phyloP scores from a whole-genome alignment of 2,329 filamentous ascomycete genomes.

The Incumbomyces lentus region DNA sequence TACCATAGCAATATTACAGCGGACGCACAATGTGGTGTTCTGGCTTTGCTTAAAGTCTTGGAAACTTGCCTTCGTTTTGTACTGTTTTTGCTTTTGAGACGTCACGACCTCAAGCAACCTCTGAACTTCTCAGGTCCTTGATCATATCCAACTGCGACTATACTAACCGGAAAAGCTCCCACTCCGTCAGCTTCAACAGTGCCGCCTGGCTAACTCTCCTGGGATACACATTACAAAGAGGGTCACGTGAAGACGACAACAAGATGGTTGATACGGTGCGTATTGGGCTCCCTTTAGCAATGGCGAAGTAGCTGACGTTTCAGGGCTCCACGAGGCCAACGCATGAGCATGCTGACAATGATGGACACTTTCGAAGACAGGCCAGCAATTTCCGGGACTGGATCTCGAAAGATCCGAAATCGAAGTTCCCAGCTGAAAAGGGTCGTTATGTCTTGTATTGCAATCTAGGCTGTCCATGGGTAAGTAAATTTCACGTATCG shows the following conservation, averaged over 20 bases:
- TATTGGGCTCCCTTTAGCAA: background rate
- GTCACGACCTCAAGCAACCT: background rate
- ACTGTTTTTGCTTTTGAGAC: too few relatives aligned
- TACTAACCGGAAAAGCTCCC: too few relatives aligned
- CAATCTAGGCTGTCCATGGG: slow-evolving; percentile 53
- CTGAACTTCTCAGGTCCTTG: background rate
- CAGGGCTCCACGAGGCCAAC: slow-evolving; percentile 11
- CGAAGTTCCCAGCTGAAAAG: slow-evolving; percentile 48
- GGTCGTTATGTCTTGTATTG: slow-evolving; percentile 54
- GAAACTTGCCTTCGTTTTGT: background rate
- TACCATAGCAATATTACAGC: too few relatives aligned
- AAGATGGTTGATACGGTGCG: slow-evolving; percentile 5
- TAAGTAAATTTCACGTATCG: slow-evolving; percentile 5
- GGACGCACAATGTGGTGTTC: too few relatives aligned
- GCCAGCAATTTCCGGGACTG: slow-evolving; percentile 46
- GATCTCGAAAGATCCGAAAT: slow-evolving; percentile 42
- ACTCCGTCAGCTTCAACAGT: background rate
- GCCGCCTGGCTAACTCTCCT: too few relatives aligned
- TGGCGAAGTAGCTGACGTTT: background rate
- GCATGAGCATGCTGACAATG: slow-evolving; percentile 30
- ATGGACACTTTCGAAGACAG: slow-evolving; percentile 45
- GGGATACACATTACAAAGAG: background rate
- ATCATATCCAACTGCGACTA: too few relatives aligned
- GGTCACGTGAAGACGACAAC: background rate
- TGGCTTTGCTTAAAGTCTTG: too few relatives aligned